Conservation (phyloP, 345 rosid species). For the Chamaenerion angustifolium region DNA sequence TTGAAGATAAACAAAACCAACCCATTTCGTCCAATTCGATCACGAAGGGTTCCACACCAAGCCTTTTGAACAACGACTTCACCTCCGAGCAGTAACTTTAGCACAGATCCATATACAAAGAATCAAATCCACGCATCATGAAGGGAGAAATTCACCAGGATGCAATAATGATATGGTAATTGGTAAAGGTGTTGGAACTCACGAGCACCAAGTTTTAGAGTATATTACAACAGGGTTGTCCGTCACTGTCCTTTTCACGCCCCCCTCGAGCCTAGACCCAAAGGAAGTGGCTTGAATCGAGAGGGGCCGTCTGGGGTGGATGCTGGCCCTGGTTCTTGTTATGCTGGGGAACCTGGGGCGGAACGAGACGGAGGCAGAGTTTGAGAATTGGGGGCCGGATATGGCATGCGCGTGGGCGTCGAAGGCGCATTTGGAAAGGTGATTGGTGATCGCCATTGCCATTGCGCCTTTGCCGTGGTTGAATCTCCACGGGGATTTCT, state of each 20-base stretch:
- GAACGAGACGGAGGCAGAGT: slow-evolving; percentile 4
- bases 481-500: background rate
- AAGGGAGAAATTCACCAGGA: background rate
- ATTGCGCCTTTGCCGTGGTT: background rate
- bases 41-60: slow-evolving; percentile 64
- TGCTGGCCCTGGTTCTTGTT: slow-evolving; percentile 10
- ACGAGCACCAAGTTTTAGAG: slow-evolving; percentile 97
- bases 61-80: slow-evolving; percentile 68
- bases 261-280: slow-evolving; percentile 72
- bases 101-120: slow-evolving; percentile 1
- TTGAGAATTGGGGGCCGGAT: slow-evolving; percentile 6
- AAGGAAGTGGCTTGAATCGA: slow-evolving; percentile 61
- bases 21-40: slow-evolving; percentile 90
- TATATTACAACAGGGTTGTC: slow-evolving; percentile 80
- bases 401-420: slow-evolving; percentile 15
- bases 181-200: slow-evolving; percentile 15
- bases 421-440: slow-evolving; percentile 19
- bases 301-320: slow-evolving; percentile 7
- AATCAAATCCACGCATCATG: background rate
- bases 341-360: slow-evolving; percentile 2
- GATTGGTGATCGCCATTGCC: slow-evolving; percentile 41
- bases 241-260: slow-evolving; percentile 46
- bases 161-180: background rate
- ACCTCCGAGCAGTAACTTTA: slow-evolving; percentile 84
- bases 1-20: slow-evolving; percentile 14